Percentiles rank a stretch among this genome's conserved stretches.
phyloP scores from a whole-genome alignment of 2,329 filamentous ascomycete species.

The Trichophyton simii region DNA sequence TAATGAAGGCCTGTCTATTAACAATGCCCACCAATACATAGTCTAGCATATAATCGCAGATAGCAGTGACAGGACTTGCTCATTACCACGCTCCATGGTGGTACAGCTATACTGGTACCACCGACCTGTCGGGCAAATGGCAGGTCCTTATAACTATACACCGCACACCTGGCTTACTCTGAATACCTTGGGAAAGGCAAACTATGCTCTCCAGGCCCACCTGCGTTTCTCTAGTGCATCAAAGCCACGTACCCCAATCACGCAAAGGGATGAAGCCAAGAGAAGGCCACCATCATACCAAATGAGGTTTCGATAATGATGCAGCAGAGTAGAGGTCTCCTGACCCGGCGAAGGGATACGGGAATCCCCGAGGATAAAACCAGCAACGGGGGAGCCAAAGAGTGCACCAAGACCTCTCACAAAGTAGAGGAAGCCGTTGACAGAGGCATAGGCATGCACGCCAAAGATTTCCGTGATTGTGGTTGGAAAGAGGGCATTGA shows the following conservation, averaged over 20 bases:
- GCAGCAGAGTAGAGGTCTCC: slow-evolving; percentile 5
- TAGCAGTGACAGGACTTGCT: neutral
- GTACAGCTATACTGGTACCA: too few relatives aligned
- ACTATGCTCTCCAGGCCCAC: slow-evolving; percentile 11
- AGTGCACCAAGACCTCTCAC: slow-evolving; percentile 27
- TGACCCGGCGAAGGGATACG: slow-evolving; percentile 2
- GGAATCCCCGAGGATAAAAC: slow-evolving; percentile 14
- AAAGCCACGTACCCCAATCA: slow-evolving; percentile 15
- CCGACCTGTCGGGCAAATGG: too few relatives aligned
- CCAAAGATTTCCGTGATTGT: slow-evolving; percentile 30
- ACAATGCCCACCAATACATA: neutral
- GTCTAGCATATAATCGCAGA: neutral
- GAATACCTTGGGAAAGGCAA: neutral
- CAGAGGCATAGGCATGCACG: slow-evolving; percentile 27
- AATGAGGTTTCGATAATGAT: slow-evolving; percentile 11
- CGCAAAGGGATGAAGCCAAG: slow-evolving; percentile 16
- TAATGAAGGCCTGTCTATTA: neutral
- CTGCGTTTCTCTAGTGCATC: slow-evolving; percentile 16
- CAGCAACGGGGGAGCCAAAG: slow-evolving; percentile 27
- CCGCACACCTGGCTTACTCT: neutral
- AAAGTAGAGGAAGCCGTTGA: slow-evolving; percentile 31
- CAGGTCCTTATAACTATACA: neutral
- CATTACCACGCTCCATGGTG: neutral
- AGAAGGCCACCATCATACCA: slow-evolving; percentile 19
- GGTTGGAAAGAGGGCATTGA: slow-evolving; percentile 27